These are phyloP conservation scores for Naematelia encephala DNA, from an alignment of 768 basidiomycete species.

Conservation along the genomic window DNA sequence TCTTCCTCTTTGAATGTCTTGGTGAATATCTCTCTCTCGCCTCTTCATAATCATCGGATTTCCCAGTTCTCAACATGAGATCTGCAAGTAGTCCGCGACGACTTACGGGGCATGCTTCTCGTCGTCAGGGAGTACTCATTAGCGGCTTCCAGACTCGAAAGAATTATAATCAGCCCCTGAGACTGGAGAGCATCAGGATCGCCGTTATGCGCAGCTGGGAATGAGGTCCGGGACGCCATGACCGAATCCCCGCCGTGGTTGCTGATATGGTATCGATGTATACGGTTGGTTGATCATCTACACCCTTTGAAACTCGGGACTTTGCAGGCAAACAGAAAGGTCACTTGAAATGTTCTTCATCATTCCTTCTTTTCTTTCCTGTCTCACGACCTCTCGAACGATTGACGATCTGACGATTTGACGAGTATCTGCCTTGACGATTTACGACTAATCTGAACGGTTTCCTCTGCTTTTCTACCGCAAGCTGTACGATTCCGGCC, in stretches of 20 bases:
- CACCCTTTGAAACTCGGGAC: neutral
- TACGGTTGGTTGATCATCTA: slow-evolving; percentile 9
- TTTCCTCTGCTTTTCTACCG: neutral
- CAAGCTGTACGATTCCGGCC: neutral
- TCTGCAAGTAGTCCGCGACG: no score
- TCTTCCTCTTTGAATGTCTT: neutral
- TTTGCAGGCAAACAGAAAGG: neutral
- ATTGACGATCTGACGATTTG: slow-evolving; percentile 10
- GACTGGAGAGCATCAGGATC: no score
- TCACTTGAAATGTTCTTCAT: neutral
- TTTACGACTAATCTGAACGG: neutral
- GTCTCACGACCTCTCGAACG: neutral
- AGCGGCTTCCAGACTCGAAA: no score
- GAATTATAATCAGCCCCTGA: no score
- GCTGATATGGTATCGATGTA: neutral
- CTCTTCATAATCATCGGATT: no score
- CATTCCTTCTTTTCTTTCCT: slow-evolving; percentile 3
- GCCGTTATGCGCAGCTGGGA: no score
- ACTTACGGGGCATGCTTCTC: no score
- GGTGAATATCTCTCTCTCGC: no score
- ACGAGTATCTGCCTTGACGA: slow-evolving; percentile 7
- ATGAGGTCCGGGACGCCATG: no score
- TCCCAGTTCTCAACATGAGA: no score
- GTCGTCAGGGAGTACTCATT: no score
- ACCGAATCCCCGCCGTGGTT: no score